Conservation (phyloP, 2,329 filamentous ascomycete species). For the Cordyceps militaris region DNA sequence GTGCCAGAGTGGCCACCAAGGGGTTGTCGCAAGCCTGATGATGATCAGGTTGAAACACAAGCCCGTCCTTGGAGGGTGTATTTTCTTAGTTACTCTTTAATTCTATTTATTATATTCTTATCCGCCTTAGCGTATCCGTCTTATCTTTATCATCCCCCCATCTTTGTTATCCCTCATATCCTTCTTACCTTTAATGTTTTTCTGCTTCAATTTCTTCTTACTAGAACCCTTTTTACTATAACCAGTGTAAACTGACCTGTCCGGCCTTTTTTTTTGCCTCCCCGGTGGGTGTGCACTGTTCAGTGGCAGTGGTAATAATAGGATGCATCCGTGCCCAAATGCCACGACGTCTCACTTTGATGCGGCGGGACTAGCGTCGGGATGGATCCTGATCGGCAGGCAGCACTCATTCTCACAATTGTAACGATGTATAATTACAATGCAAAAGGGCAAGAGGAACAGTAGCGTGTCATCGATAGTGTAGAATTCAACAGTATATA, state of each 20-base stretch:
- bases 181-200: too few species aligned
- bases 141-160: too few species aligned
- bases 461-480: background rate
- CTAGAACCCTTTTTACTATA: too few species aligned
- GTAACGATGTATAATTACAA: background rate
- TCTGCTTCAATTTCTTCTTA: too few species aligned
- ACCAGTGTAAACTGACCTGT: too few species aligned
- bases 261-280: background rate
- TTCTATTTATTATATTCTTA: too few species aligned
- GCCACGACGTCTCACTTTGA: constrained; percentile 5
- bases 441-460: background rate
- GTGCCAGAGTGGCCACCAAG: background rate
- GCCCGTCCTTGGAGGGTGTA: too few species aligned
- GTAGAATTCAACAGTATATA: background rate
- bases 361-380: background rate
- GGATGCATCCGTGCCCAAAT: constrained; percentile 10
- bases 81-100: too few species aligned
- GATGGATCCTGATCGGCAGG: background rate
- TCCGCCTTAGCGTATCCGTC: too few species aligned
- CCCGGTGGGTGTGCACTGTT: background rate
- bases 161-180: too few species aligned
- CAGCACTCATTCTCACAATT: background rate
- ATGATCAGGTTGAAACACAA: constrained; percentile 4
- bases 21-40: background rate
- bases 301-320: background rate